phyloP scores from a whole-genome alignment of 2,329 filamentous ascomycete species.

The Dichotomopilus funicola region DNA sequence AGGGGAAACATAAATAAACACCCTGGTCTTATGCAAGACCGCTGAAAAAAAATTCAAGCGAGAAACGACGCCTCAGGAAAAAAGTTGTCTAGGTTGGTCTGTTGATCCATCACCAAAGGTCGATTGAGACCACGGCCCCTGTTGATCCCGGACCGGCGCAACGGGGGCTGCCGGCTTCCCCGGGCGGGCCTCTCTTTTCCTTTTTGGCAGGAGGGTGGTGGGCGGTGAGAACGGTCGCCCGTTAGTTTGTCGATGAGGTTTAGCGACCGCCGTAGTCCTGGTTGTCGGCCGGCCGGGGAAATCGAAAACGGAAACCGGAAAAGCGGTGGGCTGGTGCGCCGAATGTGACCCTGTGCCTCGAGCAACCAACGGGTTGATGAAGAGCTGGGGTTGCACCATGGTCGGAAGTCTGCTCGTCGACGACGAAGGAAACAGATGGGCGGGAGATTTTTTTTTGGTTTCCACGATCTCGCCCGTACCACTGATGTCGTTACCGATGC shows the following conservation, averaged over 20 bases:
- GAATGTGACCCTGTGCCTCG: not conserved
- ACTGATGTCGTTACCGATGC: no score
- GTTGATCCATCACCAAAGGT: not conserved
- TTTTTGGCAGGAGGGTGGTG: conserved; percentile 2
- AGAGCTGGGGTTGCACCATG: no score
- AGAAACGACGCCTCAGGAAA: not conserved
- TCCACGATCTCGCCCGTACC: no score
- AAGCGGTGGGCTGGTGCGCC: conserved; percentile 1
- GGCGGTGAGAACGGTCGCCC: not conserved
- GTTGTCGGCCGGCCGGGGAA: no score
- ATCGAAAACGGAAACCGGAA: not conserved
- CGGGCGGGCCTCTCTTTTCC: not conserved
- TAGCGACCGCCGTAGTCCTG: no score
- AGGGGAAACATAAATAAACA: not conserved
- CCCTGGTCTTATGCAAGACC: not conserved
- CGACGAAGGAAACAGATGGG: no score
- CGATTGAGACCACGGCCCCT: not conserved
- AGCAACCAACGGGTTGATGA: not conserved
- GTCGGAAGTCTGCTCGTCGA: no score
- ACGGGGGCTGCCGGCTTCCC: conserved; percentile 1
- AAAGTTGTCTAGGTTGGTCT: not conserved
- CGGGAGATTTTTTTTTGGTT: no score
- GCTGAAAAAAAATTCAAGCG: not conserved
- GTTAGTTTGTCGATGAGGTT: no score
- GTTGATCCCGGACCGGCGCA: not conserved